Conservation (phyloP, 2,329 filamentous ascomycete genomes). For the Pyricularia grisea region DNA sequence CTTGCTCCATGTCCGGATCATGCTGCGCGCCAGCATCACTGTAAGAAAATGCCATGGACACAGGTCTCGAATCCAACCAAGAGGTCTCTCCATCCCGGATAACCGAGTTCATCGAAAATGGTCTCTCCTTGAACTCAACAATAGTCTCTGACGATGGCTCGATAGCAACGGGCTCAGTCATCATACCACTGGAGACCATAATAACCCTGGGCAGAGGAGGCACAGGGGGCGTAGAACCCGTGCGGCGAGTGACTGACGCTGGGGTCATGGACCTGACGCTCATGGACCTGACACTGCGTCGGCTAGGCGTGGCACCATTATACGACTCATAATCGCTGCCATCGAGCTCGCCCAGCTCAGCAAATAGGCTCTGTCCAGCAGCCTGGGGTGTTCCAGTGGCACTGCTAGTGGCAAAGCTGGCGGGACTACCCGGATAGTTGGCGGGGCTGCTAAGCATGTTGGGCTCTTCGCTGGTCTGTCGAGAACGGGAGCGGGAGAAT, state of each 20-base stretch:
- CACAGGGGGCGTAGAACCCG: conserved; percentile 33
- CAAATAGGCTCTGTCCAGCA: conserved; percentile 70
- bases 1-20: conserved; percentile 39
- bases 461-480: conserved; percentile 51
- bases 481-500: conserved; percentile 44
- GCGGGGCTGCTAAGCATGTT: conserved; percentile 45
- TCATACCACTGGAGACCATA: conserved; percentile 52
- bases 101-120: conserved; percentile 32
- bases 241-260: conserved; percentile 30
- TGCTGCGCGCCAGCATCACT: conserved; percentile 44
- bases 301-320: conserved; percentile 42
- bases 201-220: conserved; percentile 40
- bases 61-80: conserved; percentile 26
- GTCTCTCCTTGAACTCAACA: conserved; percentile 17
- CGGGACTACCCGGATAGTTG: conserved; percentile 44
- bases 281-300: conserved; percentile 32
- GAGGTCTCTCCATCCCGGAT: conserved; percentile 16
- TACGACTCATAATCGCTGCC: conserved; percentile 65
- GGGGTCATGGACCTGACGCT: conserved; percentile 38
- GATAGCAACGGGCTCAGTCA: conserved; percentile 48
- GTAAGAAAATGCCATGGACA: conserved; percentile 37
- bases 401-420: conserved; percentile 39
- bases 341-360: conserved; percentile 76
- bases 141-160: conserved; percentile 15
- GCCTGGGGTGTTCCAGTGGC: conserved; percentile 37